Conservation (phyloP, 495 filamentous ascomycete species). For the Talaromyces adpressus region DNA sequence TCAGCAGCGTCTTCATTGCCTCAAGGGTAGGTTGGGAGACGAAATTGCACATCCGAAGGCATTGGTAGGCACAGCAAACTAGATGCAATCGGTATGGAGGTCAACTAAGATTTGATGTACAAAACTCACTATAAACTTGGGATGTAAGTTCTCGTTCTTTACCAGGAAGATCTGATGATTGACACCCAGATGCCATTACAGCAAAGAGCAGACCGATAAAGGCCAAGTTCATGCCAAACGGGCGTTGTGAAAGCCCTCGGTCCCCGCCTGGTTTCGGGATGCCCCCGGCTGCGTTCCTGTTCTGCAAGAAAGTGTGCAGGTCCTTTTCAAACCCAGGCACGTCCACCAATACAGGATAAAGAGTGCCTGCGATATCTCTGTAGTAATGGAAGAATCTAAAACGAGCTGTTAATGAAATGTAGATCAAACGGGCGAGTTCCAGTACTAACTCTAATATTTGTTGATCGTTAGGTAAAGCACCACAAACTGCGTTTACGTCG, state of each 20-base stretch:
- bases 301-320: conserved; percentile 59
- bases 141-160: conserved; percentile 52
- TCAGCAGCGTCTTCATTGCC: conserved; percentile 50
- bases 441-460: conserved; percentile 56
- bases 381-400: conserved; percentile 63
- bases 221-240: conserved; percentile 35
- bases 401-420: conserved; percentile 4
- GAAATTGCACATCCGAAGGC: conserved; percentile 55
- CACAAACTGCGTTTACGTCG: conserved; percentile 61
- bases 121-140: conserved; percentile 47
- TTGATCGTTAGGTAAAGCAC: conserved; percentile 56
- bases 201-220: conserved; percentile 56
- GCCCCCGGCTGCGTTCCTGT: conserved; percentile 46
- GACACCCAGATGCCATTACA: conserved; percentile 71
- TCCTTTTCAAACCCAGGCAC: conserved; percentile 58
- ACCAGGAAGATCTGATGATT: conserved; percentile 61
- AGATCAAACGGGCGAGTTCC: background rate
- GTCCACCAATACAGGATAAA: conserved; percentile 74
- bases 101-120: background rate
- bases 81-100: background rate
- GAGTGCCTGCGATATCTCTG: conserved; percentile 67
- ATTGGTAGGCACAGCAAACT: conserved; percentile 59
- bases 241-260: conserved; percentile 24
- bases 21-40: conserved; percentile 50
- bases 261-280: conserved; percentile 30